Evolutionary conservation across 208 protist genomes (phyloP).

Genomic region (Crithidia expoeki): DNA sequence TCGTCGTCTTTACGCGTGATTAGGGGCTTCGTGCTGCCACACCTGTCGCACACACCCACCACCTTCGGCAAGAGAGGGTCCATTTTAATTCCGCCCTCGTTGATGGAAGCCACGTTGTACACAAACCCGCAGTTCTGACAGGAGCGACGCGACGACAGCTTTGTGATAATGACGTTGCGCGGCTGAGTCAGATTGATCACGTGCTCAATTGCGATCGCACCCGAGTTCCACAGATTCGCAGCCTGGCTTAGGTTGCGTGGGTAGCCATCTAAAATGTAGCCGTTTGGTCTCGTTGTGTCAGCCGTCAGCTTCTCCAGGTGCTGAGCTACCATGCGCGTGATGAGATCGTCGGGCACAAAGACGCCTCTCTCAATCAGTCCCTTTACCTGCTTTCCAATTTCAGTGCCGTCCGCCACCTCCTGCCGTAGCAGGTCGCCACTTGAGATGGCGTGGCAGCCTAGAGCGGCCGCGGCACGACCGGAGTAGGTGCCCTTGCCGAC

Average conservation of each 20-base stretch:
- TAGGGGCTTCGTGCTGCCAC: conserved; percentile 63
- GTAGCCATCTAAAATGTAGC: conserved; percentile 94
- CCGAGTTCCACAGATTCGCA: conserved; percentile 47
- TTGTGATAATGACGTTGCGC: conserved; percentile 69
- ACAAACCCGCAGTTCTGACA: conserved; percentile 76
- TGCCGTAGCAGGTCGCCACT: conserved; percentile 93
- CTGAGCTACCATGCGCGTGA: conserved; percentile 67
- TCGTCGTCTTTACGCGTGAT: conserved; percentile 74
- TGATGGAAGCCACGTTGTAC: conserved; percentile 77
- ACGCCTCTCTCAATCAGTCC: conserved; percentile 62
- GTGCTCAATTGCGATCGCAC: conserved; percentile 60
- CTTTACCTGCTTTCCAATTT: conserved; percentile 53
- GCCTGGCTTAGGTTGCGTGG: conserved; percentile 92
- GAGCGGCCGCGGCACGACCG: conserved; percentile 67
- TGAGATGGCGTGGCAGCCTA: conserved; percentile 80
- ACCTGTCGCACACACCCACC: conserved; percentile 81
- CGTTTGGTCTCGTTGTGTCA: conserved; percentile 28
- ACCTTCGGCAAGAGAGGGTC: conserved; percentile 76
- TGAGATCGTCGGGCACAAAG: conserved; percentile 79
- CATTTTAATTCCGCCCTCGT: conserved; percentile 81
- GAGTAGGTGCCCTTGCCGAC: conserved; percentile 95
- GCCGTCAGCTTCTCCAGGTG: conserved; percentile 30
- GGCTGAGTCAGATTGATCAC: conserved; percentile 85
- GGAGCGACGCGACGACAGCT: conserved; percentile 69
- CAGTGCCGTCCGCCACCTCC: conserved; percentile 59